Evolutionary conservation across 2,329 filamentous ascomycete species (phyloP), one percentile per base, ranked within the genome.

Genomic region (Aotearoamyces nothofagi): DNA sequence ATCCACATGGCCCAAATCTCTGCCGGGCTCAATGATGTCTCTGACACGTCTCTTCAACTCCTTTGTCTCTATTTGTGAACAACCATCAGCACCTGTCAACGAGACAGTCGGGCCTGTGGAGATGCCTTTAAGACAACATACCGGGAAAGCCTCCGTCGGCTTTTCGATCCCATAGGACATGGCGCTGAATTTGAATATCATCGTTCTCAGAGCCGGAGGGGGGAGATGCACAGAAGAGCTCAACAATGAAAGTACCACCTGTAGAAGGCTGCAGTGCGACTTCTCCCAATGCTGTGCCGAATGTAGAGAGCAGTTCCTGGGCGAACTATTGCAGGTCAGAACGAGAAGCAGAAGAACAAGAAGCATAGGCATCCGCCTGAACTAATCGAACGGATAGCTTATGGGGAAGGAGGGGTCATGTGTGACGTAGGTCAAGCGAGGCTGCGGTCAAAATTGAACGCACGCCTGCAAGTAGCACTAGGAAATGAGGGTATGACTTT

Each of bases 281-380:
- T 53, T 96, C 87, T 36, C 84, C 86, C 2, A 96, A 67, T 24
- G 71, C 63, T 2, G 74, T 81, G 31, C 71, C 70, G 57, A 98
- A 98, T 1, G 87, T 98, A 2, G 83, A 92, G 20, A 98, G 72
- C 24, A 98, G 73, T 54, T 96, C 90, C 63, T 96, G 90, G 27
- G 78, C 87, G 52, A 79, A 94, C 81, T 93, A 41, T 19, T 30
- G 17, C 15, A 14, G 4, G 26, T 28, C 24, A 32, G 30, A 12
- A 7, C 15, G 9, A n/a, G n/a, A n/a, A n/a, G n/a, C n/a, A n/a
- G n/a, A n/a, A n/a, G n/a, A n/a, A n/a, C n/a, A n/a, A n/a, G n/a
- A n/a, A n/a, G n/a, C n/a, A n/a, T n/a, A n/a, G n/a, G n/a, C n/a
- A n/a, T n/a, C n/a, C n/a, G n/a, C n/a, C n/a, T n/a, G n/a, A n/a